These are phyloP conservation scores for Hysterangium stoloniferum DNA, from an alignment of 768 basidiomycete species.

Conservation along the genomic window DNA sequence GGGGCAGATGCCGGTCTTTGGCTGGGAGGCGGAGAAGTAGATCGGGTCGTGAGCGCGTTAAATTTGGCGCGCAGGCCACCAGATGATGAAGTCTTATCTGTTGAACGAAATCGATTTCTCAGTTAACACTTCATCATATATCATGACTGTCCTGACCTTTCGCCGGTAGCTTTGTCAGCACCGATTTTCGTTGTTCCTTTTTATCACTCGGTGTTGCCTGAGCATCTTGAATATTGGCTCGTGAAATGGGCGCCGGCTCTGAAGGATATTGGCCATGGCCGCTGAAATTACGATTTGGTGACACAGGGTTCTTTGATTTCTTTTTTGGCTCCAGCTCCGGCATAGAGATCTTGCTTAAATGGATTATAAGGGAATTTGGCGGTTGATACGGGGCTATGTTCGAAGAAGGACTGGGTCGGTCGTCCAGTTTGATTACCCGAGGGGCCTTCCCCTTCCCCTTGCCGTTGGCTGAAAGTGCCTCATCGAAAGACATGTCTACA, in stretches of 20 bases:
- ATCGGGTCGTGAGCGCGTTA: not conserved
- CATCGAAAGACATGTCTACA: constrained; percentile 52
- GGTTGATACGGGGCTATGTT: constrained; percentile 50
- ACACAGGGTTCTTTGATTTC: not conserved
- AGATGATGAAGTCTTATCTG: not conserved
- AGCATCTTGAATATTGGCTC: too few relatives aligned
- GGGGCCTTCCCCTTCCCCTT: constrained; percentile 32
- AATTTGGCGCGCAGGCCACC: constrained; percentile 1
- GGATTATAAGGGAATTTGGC: constrained; percentile 59
- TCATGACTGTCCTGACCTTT: not conserved
- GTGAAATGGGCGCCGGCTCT: not conserved
- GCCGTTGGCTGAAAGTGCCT: constrained; percentile 27
- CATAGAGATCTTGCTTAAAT: constrained; percentile 83
- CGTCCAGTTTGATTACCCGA: constrained; percentile 10
- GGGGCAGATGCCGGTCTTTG: not conserved
- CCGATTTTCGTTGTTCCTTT: not conserved
- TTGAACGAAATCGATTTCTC: not conserved
- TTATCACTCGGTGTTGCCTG: not conserved
- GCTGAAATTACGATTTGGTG: not conserved
- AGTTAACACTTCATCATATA: not conserved
- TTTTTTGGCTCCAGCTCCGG: constrained; percentile 61
- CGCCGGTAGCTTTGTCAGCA: not conserved
- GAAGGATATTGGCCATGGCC: not conserved
- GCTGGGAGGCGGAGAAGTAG: not conserved
- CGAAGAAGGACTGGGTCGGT: constrained; percentile 7